These are phyloP conservation scores for Colletotrichum tanaceti DNA, from an alignment of 2,329 filamentous ascomycete species.

Conservation along the genomic window DNA sequence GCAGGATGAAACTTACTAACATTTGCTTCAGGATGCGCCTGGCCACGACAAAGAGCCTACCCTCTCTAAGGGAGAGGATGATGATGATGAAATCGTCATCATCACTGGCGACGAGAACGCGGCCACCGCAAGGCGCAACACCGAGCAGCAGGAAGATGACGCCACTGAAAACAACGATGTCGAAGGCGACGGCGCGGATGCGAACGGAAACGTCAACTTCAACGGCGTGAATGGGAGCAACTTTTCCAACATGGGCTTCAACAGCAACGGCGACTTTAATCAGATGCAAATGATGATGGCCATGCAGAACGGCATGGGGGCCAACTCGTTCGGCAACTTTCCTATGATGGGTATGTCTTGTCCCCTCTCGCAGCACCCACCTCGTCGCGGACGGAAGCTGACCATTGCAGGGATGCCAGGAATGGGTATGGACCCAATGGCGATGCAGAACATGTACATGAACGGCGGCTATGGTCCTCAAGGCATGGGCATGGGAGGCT, in stretches of 20 bases:
- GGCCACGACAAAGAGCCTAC: conserved; percentile 9
- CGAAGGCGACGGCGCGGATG: conserved; percentile 42
- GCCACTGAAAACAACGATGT: conserved; percentile 41
- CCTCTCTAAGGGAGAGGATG: conserved; percentile 36
- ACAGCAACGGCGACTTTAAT: conserved; percentile 72
- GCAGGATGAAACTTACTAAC: conserved; percentile 7
- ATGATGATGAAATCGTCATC: conserved; percentile 36
- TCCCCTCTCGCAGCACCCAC: background rate
- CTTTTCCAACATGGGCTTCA: conserved; percentile 70
- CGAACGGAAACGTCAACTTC: conserved; percentile 49
- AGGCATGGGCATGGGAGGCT: conserved; percentile 85
- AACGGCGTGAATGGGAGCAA: conserved; percentile 57
- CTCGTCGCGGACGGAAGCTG: conserved; percentile 44
- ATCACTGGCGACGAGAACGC: conserved; percentile 37
- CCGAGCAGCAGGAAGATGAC: conserved; percentile 33
- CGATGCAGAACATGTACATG: conserved; percentile 82
- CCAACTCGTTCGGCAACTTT: conserved; percentile 67
- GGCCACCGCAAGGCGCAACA: conserved; percentile 13
- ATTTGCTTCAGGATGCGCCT: conserved; percentile 20
- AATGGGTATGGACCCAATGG: conserved; percentile 86
- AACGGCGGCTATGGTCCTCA: conserved; percentile 78
- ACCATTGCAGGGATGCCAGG: conserved; percentile 74
- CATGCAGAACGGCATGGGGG: conserved; percentile 76
- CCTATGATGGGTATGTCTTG: conserved; percentile 86
- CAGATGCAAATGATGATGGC: conserved; percentile 86